Percentiles rank a stretch among this genome's conserved stretches.
Conservation (phyloP, 768 basidiomycete genomes). For the Chalciporus piperatus region DNA sequence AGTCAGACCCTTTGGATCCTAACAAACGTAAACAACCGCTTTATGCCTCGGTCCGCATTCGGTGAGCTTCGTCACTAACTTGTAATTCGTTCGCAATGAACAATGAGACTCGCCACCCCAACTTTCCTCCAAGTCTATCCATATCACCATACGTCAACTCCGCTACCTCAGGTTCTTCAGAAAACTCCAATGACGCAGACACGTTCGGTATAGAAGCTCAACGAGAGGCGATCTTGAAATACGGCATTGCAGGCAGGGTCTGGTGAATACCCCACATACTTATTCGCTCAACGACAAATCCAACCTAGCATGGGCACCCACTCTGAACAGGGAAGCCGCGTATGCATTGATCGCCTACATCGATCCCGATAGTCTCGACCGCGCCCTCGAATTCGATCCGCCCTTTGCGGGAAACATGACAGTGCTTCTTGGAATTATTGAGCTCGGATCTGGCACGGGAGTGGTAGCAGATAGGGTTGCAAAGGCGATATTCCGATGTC, state of each 20-base stretch:
- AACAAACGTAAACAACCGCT: slow-evolving; percentile 12
- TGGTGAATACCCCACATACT: slow-evolving; percentile 51
- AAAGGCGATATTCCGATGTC: slow-evolving; percentile 32
- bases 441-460: slow-evolving; percentile 80
- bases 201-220: slow-evolving; percentile 41
- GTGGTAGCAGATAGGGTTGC: slow-evolving; percentile 53
- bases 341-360: slow-evolving; percentile 60
- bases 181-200: not conserved
- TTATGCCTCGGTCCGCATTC: not conserved
- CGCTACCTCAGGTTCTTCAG: not conserved
- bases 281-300: slow-evolving; percentile 10
- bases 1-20: not conserved
- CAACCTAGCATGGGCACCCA: not conserved
- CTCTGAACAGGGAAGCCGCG: slow-evolving; percentile 65
- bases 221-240: slow-evolving; percentile 57
- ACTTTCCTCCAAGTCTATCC: slow-evolving; percentile 44
- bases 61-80: not conserved
- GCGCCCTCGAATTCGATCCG: slow-evolving; percentile 52
- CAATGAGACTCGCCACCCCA: slow-evolving; percentile 25
- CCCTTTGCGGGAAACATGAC: slow-evolving; percentile 35
- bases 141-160: slow-evolving; percentile 32
- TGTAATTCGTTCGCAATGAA: not conserved
- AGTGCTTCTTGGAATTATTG: slow-evolving; percentile 45
- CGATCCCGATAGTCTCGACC: slow-evolving; percentile 25
- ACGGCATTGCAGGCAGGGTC: slow-evolving; percentile 83